These are phyloP conservation scores for Ophiostoma tasmaniense DNA, from an alignment of 2,329 filamentous ascomycete genomes.

Conservation along the genomic window DNA sequence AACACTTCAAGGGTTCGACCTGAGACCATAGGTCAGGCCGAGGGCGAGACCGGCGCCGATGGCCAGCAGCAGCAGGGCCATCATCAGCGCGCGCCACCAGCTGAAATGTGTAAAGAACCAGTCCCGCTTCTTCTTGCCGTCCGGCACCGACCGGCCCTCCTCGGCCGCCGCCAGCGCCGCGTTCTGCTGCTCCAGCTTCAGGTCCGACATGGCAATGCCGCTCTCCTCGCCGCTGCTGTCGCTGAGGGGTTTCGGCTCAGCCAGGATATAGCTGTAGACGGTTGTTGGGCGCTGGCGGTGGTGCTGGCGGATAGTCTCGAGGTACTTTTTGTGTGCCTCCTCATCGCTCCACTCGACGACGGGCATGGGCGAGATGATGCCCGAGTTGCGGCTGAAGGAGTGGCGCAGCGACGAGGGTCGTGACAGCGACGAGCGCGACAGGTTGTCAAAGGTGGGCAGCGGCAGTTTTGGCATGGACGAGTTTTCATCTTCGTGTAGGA, in stretches of 20 bases:
- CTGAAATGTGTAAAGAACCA: neutral
- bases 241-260: neutral
- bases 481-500: neutral
- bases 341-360: neutral
- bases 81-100: conserved; percentile 7
- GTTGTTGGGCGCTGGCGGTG: conserved; percentile 4
- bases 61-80: neutral
- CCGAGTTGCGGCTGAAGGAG: conserved; percentile 1
- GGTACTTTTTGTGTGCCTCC: conserved; percentile 5
- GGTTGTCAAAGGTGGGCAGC: conserved; percentile 3
- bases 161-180: neutral
- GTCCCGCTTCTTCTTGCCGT: conserved; percentile 4
- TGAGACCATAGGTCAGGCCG: neutral
- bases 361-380: neutral
- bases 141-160: neutral
- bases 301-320: neutral
- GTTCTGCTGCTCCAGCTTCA: neutral
- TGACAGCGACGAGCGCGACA: conserved; percentile 5
- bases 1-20: neutral
- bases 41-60: neutral
- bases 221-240: neutral
- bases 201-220: neutral
- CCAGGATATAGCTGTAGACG: conserved; percentile 5
- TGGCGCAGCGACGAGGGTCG: conserved; percentile 4
- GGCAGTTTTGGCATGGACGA: conserved; percentile 3